These are phyloP conservation scores for Backusella psychrophila DNA, from an alignment of 192 early-diverging fungal genomes.

Conservation along the genomic window DNA sequence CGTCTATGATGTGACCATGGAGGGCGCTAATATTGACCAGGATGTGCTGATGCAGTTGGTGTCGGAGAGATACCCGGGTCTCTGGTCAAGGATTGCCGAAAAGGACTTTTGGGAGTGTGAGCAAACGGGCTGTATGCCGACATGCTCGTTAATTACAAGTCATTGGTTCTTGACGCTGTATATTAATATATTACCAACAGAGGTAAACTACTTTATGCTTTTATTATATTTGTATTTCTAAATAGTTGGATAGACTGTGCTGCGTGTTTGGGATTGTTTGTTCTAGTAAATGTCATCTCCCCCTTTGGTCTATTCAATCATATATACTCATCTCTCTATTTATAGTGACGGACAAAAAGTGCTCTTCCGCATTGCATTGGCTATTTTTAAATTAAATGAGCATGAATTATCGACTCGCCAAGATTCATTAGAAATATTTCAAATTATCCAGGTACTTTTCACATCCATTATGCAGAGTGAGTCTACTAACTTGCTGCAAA, in stretches of 20 bases:
- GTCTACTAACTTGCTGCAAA: slow-evolving; percentile 1
- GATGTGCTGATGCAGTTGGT: slow-evolving; percentile 55
- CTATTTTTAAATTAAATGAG: slow-evolving; percentile 70
- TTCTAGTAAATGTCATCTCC: slow-evolving; percentile 59
- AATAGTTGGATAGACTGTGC: slow-evolving; percentile 43
- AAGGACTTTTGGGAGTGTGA: slow-evolving; percentile 44
- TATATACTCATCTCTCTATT: background rate
- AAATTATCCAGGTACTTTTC: slow-evolving; percentile 45
- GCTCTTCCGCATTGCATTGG: slow-evolving; percentile 70
- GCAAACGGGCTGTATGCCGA: slow-evolving; percentile 52
- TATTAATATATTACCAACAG: slow-evolving; percentile 70
- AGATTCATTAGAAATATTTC: slow-evolving; percentile 61
- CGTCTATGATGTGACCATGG: slow-evolving; percentile 72
- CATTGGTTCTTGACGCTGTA: slow-evolving; percentile 83
- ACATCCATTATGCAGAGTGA: background rate
- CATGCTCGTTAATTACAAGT: slow-evolving; percentile 67
- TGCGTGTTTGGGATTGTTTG: slow-evolving; percentile 84
- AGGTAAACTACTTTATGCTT: slow-evolving; percentile 36
- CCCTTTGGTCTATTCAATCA: background rate
- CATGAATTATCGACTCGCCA: slow-evolving; percentile 52
- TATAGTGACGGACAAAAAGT: slow-evolving; percentile 64
- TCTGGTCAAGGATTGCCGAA: slow-evolving; percentile 40
- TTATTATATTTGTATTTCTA: background rate
- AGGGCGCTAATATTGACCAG: slow-evolving; percentile 71
- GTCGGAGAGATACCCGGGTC: slow-evolving; percentile 42